Base-by-base conservation (phyloP, 805 yeast species). In the Priceomyces fermenticarens region DNA sequence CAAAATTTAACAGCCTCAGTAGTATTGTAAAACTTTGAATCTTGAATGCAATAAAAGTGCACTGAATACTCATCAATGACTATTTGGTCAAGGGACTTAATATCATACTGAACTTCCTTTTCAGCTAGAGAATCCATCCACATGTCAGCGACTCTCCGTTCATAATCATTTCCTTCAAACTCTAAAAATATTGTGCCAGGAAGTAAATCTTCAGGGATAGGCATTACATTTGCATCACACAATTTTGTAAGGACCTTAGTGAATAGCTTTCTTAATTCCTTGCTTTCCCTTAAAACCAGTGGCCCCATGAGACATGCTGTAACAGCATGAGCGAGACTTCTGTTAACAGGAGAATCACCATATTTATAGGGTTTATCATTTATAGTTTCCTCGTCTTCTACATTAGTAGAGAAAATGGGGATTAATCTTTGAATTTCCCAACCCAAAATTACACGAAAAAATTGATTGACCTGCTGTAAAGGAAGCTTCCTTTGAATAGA, bases 141-240 rank as follows among this genome's bases (percentile, higher is more conserved):
- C 30, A 30, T 41, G 30, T 42, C 47, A 0, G 83, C 75, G 83
- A 85, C 82, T 1, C 51, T 45, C 27, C 67, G 62, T 48, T 78
- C 77, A 3, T 57, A 62, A 0, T 53, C 52, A 12, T 66, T 61
- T 1, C 86, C 88, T 40, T 77, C 81, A 42, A 80, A 77, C 42
- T 78, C 52, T 30, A 80, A 67, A 54, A 67, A 79, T 5, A 84
- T 55, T 6, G 73, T 41, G 2, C 85, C 86, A 0, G 89, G 80
- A 15, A 47, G 40, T 14, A 61, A 31, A 12, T 41, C 31, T 2
- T 35, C 3, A 1, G 50, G 49, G 0, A 31, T 10, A 16, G 41
- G 44, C 17, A 38, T 13, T 9, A 15, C 25, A 10, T 27, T 17
- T n/a, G 20, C 29, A 3, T 26, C 12, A 4, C 15, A 27, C 17